These are phyloP conservation scores for Paspalum vaginatum DNA, from an alignment of 176 grass and related monocot genomes.

Conservation along the genomic window DNA sequence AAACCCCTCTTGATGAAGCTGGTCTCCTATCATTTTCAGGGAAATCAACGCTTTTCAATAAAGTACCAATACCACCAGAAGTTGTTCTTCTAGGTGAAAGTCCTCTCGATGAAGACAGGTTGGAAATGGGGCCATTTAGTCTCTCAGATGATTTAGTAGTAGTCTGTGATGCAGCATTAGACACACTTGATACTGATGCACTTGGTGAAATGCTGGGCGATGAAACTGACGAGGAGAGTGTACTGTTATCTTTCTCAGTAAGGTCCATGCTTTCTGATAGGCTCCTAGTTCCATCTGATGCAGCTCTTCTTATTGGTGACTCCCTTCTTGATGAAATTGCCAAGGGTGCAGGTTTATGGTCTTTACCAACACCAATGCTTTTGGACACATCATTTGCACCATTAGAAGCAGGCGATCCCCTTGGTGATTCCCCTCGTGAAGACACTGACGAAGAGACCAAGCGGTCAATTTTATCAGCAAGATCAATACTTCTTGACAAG, in stretches of 20 bases:
- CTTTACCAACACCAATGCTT: conserved; percentile 29
- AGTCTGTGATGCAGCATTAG: conserved; percentile 48
- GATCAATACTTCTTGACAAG: conserved; percentile 61
- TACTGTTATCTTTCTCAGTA: conserved; percentile 42
- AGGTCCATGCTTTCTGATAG: conserved; percentile 44
- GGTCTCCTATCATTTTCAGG: conserved; percentile 55
- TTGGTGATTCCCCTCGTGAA: conserved; percentile 42
- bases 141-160: conserved; percentile 40
- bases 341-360: conserved; percentile 38
- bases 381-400: conserved; percentile 12
- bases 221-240: conserved; percentile 30
- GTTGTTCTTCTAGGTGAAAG: conserved; percentile 52
- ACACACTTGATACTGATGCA: conserved; percentile 30
- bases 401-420: conserved; percentile 36
- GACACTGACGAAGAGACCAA: conserved; percentile 40
- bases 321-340: conserved; percentile 35
- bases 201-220: conserved; percentile 47
- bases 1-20: conserved; percentile 48
- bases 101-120: conserved; percentile 39
- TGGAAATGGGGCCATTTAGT: conserved; percentile 38
- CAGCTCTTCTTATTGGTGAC: conserved; percentile 37
- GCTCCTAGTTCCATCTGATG: conserved; percentile 24
- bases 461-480: conserved; percentile 54
- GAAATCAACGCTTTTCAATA: conserved; percentile 29
- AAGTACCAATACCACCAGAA: conserved; percentile 35